Evolutionary conservation across 495 filamentous ascomycete genomes (phyloP), one percentile per base, ranked within the genome.

Genomic region (Lophium mytilinum): DNA sequence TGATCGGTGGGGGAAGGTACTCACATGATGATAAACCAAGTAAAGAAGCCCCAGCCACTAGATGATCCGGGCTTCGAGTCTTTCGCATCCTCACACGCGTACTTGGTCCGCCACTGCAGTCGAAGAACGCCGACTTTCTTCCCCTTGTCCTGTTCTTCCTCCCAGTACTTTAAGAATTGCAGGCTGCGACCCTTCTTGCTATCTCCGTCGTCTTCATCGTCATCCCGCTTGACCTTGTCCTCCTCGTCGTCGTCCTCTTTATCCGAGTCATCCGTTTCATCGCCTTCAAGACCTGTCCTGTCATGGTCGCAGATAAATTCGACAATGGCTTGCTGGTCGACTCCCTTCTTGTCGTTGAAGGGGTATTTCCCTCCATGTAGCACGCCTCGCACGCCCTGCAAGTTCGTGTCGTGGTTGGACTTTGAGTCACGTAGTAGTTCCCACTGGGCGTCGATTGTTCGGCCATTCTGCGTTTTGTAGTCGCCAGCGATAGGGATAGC

Each of bases 11-110:
- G 33, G 49, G 1, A 18, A 48, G 35, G 51, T 4, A 81, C 88
- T 78, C 74, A 95, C 92, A 98, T 85, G 62, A 98, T 86, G 59
- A 97, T 83, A 60, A 97, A 76, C 93, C 93, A 98, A 9, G 93
- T 96, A 68, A 98, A 96, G 73, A 96, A 92, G 0, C 94, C 93
- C 94, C 92, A 97, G 52, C 77, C 72, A 9, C 62, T 65, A 19
- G 68, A 58, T 54, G 75, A 43, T 45, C 60, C 50, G 14, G 42
- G 47, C 4, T 63, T 66, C 11, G 68, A 72, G 4, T 74, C 70
- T n/a, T 74, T 75, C n/a, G 75, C 76, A 6, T 74, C 73, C 59
- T 90, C 83, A 71, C 93, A 98, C 0, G 86, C 92, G 66, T 87
- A 83, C 66, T 89, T 87, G 11, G 93, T 96, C 59, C 73, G 71